These are phyloP conservation scores for Fusarium domesticum DNA, from an alignment of 2,329 filamentous ascomycete genomes.

Conservation along the genomic window DNA sequence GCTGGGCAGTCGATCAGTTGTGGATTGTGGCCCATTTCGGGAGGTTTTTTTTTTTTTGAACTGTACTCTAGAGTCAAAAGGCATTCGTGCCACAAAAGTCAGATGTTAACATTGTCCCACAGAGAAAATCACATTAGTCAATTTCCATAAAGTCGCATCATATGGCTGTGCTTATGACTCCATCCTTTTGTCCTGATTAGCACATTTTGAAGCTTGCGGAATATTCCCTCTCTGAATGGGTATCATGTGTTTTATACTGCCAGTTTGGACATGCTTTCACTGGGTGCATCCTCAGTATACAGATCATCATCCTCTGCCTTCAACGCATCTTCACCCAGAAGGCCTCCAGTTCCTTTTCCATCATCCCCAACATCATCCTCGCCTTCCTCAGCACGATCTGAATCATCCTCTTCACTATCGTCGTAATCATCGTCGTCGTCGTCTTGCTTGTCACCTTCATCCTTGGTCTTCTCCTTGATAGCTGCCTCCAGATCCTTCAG, in stretches of 20 bases:
- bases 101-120: constrained; percentile 19
- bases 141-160: constrained; percentile 22
- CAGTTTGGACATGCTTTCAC: constrained; percentile 30
- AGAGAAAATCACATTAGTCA: too few relatives aligned
- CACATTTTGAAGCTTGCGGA: not conserved
- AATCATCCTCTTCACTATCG: constrained; percentile 26
- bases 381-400: constrained; percentile 18
- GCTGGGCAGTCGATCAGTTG: constrained; percentile 34
- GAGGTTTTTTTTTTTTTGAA: constrained; percentile 30
- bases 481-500: constrained; percentile 88
- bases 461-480: constrained; percentile 72
- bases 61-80: constrained; percentile 42
- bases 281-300: constrained; percentile 2
- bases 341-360: constrained; percentile 13
- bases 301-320: constrained; percentile 17
- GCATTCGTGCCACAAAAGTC: constrained; percentile 24
- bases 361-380: constrained; percentile 2
- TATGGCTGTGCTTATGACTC: too few relatives aligned
- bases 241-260: constrained; percentile 26
- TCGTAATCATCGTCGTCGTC: constrained; percentile 28
- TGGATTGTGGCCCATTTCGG: constrained; percentile 34
- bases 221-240: constrained; percentile 5
- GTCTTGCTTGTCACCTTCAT: constrained; percentile 35
- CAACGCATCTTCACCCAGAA: constrained; percentile 21
- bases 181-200: too few relatives aligned